phyloP scores from a whole-genome alignment of 768 basidiomycete species.

The Rhodotorula taiwanensis region DNA sequence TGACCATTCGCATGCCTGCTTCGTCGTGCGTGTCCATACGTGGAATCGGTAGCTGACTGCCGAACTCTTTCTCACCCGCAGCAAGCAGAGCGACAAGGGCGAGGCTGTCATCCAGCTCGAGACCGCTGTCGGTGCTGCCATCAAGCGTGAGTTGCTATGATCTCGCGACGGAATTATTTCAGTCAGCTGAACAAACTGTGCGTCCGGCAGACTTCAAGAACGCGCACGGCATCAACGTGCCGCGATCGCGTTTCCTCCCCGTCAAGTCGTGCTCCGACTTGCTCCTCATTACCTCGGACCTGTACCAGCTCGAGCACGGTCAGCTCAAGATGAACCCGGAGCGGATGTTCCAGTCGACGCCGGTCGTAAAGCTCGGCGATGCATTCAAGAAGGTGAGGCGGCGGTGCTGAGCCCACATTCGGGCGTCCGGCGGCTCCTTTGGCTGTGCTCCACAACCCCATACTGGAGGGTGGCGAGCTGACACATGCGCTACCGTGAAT shows the following conservation, averaged over 20 bases:
- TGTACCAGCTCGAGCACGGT: constrained; percentile 84
- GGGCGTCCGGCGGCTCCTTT: not conserved
- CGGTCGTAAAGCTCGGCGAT: constrained; percentile 94
- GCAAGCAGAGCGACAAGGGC: constrained; percentile 78
- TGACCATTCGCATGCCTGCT: constrained; percentile 11
- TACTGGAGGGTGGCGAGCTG: no score
- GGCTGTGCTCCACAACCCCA: not conserved
- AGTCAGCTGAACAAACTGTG: no score
- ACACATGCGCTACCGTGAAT: no score
- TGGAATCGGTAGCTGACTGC: no score
- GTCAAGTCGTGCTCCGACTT: constrained; percentile 48
- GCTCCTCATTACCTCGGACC: constrained; percentile 81
- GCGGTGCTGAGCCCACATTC: not conserved
- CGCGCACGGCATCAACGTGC: constrained; percentile 90
- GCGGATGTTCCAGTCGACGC: constrained; percentile 71
- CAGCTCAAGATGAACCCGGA: constrained; percentile 59
- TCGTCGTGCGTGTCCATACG: not conserved
- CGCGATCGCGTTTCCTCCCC: constrained; percentile 77
- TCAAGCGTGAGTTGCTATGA: constrained; percentile 51
- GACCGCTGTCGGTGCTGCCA: constrained; percentile 86
- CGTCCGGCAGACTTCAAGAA: constrained; percentile 65
- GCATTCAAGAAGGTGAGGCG: constrained; percentile 85
- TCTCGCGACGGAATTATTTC: no score
- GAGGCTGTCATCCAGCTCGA: constrained; percentile 81
- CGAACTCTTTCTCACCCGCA: constrained; percentile 40